Evolutionary conservation across 345 rosid genomes (phyloP), one percentile per base, ranked within the genome.

Genomic region (Syzygium aqueum): DNA sequence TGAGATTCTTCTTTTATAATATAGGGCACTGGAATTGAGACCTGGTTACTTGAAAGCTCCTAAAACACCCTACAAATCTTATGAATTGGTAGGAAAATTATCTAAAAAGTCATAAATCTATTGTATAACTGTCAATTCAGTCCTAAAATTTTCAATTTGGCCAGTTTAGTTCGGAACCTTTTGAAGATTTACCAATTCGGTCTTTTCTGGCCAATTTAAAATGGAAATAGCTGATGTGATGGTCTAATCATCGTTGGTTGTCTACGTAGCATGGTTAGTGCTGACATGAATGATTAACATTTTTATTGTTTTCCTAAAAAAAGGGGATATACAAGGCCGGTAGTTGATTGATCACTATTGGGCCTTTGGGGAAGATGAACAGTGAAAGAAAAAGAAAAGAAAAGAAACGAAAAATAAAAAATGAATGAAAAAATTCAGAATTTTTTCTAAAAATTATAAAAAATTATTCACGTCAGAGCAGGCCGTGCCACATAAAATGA

Each of bases 251-350:
- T 13, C 11, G 2, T 10, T 16, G 5, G 2, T 8, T 5, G 19
- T 0, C 11, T 67, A 33, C 0, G 23, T 8, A 13, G 23, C 3
- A 19, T 10, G 23, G 11, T 1, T 0, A 3, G 21, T 3, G 0
- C 5, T 33, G 23, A 33, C 11, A 13, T 67, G 6, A 11, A 67
- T 2, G 9, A 67, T 33, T 67, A 2, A 11, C 33, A 67, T 61
- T 3, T 27, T 67, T 16, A 16, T 30, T 67, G 0, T 67, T 30
- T 17, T 67, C 43, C 23, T 8, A 8, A 16, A 67, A 67, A 16
- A 30, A 17, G 43, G 14, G 7, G 25, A 73, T 73, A 33, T 33
- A 9, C 49, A 9, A 33, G 27, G 80, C 49, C 13, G 10, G 1
- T 0, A 10, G 1, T 19, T 33, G 46, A 73, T 0, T 5, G 7